Evolutionary conservation across 345 rosid species (phyloP).

Genomic region (Orychophragmus violaceus): DNA sequence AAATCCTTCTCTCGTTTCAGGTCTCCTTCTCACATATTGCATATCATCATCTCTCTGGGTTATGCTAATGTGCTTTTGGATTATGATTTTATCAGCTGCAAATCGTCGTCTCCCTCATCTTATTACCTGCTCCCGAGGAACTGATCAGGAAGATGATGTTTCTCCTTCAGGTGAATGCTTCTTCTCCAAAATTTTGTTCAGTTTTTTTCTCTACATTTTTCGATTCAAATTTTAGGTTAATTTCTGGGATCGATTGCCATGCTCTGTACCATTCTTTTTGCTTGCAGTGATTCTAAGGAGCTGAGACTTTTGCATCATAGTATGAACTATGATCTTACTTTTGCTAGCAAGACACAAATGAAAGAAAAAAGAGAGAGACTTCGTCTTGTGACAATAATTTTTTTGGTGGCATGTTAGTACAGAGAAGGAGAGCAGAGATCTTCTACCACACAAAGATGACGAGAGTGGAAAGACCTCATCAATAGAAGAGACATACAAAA

Average conservation of each 20-base stretch:
- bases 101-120: conserved; percentile 26
- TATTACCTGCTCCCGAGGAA: conserved; percentile 40
- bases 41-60: background rate
- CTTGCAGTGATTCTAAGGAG: background rate
- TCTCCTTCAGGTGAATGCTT: conserved; percentile 49
- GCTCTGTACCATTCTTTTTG: background rate
- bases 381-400: conserved; percentile 11
- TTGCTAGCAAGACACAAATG: background rate
- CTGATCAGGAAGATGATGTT: conserved; percentile 52
- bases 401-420: conserved; percentile 29
- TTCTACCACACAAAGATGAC: conserved; percentile 26
- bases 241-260: background rate
- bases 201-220: background rate
- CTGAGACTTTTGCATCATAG: background rate
- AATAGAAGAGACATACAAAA: conserved; percentile 32
- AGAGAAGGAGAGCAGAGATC: conserved; percentile 41
- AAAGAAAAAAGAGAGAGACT: background rate
- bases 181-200: background rate
- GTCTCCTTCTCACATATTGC: conserved; percentile 16
- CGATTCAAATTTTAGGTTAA: background rate
- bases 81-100: conserved; percentile 29
- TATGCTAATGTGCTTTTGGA: conserved; percentile 11
- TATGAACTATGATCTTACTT: background rate
- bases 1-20: conserved; percentile 27
- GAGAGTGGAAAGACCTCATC: conserved; percentile 17